These are phyloP conservation scores for Sphagnum magellanicum DNA, from an alignment of 228 moss, liverwort and hornwort genomes.

Conservation along the genomic window DNA sequence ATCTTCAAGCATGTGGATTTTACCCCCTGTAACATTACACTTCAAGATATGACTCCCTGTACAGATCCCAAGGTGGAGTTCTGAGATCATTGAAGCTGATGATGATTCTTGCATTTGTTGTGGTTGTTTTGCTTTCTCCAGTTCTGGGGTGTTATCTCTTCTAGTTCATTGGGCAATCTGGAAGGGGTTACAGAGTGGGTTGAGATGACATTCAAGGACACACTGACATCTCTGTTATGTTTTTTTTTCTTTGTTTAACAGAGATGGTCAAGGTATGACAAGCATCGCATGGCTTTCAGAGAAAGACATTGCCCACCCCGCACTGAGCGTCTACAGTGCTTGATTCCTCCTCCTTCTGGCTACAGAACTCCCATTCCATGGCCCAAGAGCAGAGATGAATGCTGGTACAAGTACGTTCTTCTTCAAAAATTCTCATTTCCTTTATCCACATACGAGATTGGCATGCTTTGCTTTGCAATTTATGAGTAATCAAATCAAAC, in stretches of 20 bases:
- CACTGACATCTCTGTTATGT: too few relatives aligned
- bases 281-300: slow-evolving; percentile 50
- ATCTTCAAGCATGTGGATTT: slow-evolving; percentile 6
- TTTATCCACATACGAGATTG: too few relatives aligned
- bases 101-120: too few relatives aligned
- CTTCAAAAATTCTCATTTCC: too few relatives aligned
- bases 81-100: too few relatives aligned
- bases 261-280: slow-evolving; percentile 55
- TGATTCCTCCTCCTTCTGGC: slow-evolving; percentile 80
- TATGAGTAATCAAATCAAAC: too few relatives aligned
- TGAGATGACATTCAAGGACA: too few relatives aligned
- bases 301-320: slow-evolving; percentile 88
- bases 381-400: slow-evolving; percentile 69
- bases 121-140: too few relatives aligned
- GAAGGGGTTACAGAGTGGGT: too few relatives aligned
- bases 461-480: too few relatives aligned
- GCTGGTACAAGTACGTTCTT: slow-evolving; percentile 56
- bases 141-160: too few relatives aligned
- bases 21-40: slow-evolving; percentile 36
- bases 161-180: too few relatives aligned
- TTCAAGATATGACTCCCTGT: slow-evolving; percentile 48
- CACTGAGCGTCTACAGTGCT: slow-evolving; percentile 62
- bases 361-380: slow-evolving; percentile 72
- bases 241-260: neutral
- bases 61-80: slow-evolving; percentile 39